Base-by-base conservation (phyloP, 345 rosid genomes). In the Litchi chinensis region DNA sequence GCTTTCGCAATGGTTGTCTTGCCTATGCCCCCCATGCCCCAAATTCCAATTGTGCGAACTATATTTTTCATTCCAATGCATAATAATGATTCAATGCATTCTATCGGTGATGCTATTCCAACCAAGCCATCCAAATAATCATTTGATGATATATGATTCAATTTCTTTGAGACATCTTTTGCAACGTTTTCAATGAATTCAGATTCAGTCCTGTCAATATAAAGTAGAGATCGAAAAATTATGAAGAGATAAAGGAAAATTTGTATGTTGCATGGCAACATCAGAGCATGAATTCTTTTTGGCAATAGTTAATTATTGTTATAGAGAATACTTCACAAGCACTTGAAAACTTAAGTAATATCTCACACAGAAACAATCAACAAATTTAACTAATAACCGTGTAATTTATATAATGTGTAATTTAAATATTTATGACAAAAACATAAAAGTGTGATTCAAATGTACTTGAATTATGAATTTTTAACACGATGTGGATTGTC, bases 1-100 rank as follows among this genome's bases (percentile, higher is more conserved):
- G 77, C 83, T 65, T 68, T 78, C 46, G 89, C 87, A 44, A 86
- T 43, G 26, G 88, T 76, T 8, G 85, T 85, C 43, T 85, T 85
- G 7, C 87, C 87, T 1, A 80, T 71, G 0, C 88, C 85, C 8
- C 88, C 82, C 75, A 80, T 74, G 5, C 88, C 85, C 44, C 65
- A 65, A n/a, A 82, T 77, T 40, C 88, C 82, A 19, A 77, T 59
- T 10, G 81, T 50, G 7, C 48, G 64, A n/a, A 57, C 63, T 26
- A 76, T 76, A 21, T 67, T 75, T 19, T 1, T 10, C 2, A 71
- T 52, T 5, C 24, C 68, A 8, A 59, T 11, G 8, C 41, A 0
- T 65, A 85, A 19, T 1, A 62, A 12, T n/a, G 44, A 21, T 12
- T 66, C 37, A 9, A 85, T n/a, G 28, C 46, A 28, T n/a, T 50